Percentiles rank a stretch among this genome's conserved stretches.
Conservation (phyloP, 371 early-diverging fungal species). For the Mucor lusitanicus region DNA sequence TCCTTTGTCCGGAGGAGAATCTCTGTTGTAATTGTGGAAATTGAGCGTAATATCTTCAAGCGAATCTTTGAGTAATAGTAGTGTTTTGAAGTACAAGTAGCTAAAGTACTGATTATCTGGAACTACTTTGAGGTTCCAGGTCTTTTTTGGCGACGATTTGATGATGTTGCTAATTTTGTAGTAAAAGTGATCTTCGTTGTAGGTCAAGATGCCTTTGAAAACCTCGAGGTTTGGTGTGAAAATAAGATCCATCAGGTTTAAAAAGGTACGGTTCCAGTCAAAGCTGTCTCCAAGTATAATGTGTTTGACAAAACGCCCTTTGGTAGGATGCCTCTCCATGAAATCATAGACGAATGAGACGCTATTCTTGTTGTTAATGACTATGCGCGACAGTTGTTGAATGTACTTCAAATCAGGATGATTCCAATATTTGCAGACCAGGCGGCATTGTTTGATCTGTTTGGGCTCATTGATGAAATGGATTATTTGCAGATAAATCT, state of each 20-base stretch:
- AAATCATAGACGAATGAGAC: background rate
- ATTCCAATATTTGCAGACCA: background rate
- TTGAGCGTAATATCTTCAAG: background rate
- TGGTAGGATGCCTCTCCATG: background rate
- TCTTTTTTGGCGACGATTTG: background rate
- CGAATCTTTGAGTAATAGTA: background rate
- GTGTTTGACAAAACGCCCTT: background rate
- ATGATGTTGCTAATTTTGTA: background rate
- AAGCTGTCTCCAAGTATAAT: background rate
- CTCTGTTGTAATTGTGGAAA: background rate
- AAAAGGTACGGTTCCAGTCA: background rate
- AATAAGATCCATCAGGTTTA: background rate
- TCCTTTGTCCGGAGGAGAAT: background rate
- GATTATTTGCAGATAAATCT: background rate
- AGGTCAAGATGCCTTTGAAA: background rate
- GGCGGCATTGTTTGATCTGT: background rate
- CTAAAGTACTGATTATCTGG: background rate
- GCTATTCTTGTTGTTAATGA: background rate
- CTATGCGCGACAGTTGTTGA: background rate
- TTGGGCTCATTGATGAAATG: background rate
- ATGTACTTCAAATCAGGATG: background rate
- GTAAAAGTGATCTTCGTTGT: background rate
- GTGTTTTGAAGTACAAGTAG: background rate
- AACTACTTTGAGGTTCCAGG: background rate
- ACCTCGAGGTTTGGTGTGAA: background rate